Conservation (phyloP, 306 rosid genomes). For the Cucumis sativus region Cucumber_9930_V3 NC_026656.2:2818001-2818500, state of each 20-base stretch:
- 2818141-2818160: constrained; percentile 2
- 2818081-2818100: constrained; percentile 51
- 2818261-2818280: constrained; percentile 42
- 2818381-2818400: too few species aligned
- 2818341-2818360: not conserved
- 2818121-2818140: constrained; percentile 66
- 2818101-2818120: constrained; percentile 27
- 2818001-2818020: constrained; percentile 22
- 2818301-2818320: constrained; percentile 57
- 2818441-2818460: not conserved
- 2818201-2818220: constrained; percentile 4
- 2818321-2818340: not conserved
- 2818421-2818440: not conserved
- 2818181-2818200: not conserved
- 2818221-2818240: constrained; percentile 24
- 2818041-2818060: constrained; percentile 23
- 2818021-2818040: constrained; percentile 19
- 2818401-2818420: not conserved
- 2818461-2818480: not conserved
- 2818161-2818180: too few species aligned
- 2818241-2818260: constrained; percentile 28
- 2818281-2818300: constrained; percentile 30
- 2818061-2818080: constrained; percentile 47
- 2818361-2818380: too few species aligned
- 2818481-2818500: not conserved